Percentiles rank a stretch among this genome's conserved stretches.
These are phyloP conservation scores for Pyrrhoderma noxium DNA, from an alignment of 1,284 basidiomycete species.

Conservation along the genomic window DNA sequence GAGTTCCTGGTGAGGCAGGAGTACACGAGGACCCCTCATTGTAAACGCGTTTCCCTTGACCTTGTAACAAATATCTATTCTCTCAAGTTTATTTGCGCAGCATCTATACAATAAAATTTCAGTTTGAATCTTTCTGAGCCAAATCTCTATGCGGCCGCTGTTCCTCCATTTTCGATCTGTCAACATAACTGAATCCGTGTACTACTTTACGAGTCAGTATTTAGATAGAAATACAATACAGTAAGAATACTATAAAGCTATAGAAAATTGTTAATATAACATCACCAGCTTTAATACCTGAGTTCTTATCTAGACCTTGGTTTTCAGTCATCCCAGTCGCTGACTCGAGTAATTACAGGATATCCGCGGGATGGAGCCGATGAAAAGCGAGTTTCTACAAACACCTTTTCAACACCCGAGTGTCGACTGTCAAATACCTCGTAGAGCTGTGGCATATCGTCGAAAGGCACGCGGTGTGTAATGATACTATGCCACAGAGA, in stretches of 20 bases:
- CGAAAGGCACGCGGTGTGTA: slow-evolving; percentile 56
- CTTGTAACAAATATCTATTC: not conserved
- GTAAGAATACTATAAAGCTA: no score
- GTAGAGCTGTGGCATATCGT: slow-evolving; percentile 54
- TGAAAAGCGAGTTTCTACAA: slow-evolving; percentile 50
- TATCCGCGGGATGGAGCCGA: slow-evolving; percentile 39
- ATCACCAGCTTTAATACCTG: no score
- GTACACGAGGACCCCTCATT: slow-evolving; percentile 11
- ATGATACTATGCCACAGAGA: slow-evolving; percentile 39
- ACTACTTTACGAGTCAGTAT: not conserved
- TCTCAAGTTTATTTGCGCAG: no score
- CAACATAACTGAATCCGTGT: not conserved
- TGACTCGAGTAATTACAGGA: slow-evolving; percentile 43
- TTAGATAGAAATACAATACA: no score
- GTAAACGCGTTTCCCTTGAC: slow-evolving; percentile 1
- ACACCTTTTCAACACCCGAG: slow-evolving; percentile 59
- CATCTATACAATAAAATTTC: no score
- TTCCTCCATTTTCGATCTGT: not conserved
- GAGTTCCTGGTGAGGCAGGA: not conserved
- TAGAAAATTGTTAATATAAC: no score
- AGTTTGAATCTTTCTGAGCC: no score
- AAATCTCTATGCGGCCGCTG: no score
- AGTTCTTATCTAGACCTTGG: not conserved
- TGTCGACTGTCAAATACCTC: slow-evolving; percentile 53
- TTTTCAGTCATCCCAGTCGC: slow-evolving; percentile 38